Conservation (phyloP, 2,329 filamentous ascomycete species). For the Aspergillus amoenus region DNA sequence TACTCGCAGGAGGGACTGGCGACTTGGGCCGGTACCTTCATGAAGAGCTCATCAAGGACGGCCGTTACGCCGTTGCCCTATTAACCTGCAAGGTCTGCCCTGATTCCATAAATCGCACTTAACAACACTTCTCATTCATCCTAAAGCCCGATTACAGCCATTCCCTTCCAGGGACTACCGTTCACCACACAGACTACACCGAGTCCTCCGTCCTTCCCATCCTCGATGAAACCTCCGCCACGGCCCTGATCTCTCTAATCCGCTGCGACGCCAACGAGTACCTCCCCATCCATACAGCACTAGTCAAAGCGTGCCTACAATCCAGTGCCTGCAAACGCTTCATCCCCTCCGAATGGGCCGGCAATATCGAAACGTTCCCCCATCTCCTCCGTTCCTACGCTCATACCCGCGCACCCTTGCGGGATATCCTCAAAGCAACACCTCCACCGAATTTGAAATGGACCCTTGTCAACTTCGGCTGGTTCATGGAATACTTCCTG, state of each 20-base stretch:
- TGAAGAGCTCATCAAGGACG: slow-evolving; percentile 6
- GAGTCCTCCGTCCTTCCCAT: not conserved
- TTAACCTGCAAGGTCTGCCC: not conserved
- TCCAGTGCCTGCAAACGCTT: slow-evolving; percentile 11
- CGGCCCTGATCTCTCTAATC: slow-evolving; percentile 8
- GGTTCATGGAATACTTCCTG: slow-evolving; percentile 9
- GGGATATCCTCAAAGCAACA: not conserved
- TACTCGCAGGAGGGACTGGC: not conserved
- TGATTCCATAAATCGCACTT: not conserved
- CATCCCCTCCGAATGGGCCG: slow-evolving; percentile 11
- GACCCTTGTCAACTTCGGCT: slow-evolving; percentile 5
- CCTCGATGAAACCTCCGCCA: not conserved
- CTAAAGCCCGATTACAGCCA: not conserved
- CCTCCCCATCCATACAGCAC: not conserved
- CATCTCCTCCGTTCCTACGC: slow-evolving; percentile 1
- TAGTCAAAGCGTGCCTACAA: slow-evolving; percentile 5
- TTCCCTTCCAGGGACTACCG: not conserved
- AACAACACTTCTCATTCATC: not conserved
- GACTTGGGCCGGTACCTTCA: slow-evolving; percentile 9
- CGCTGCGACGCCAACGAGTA: not conserved
- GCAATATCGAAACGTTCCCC: slow-evolving; percentile 8
- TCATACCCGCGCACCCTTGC: not conserved
- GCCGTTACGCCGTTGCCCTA: slow-evolving; percentile 2
- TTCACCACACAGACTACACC: slow-evolving; percentile 8
- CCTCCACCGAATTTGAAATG: not conserved